Conservation (phyloP, 805 yeast species). For the Hanseniaspora valbyensis region DNA sequence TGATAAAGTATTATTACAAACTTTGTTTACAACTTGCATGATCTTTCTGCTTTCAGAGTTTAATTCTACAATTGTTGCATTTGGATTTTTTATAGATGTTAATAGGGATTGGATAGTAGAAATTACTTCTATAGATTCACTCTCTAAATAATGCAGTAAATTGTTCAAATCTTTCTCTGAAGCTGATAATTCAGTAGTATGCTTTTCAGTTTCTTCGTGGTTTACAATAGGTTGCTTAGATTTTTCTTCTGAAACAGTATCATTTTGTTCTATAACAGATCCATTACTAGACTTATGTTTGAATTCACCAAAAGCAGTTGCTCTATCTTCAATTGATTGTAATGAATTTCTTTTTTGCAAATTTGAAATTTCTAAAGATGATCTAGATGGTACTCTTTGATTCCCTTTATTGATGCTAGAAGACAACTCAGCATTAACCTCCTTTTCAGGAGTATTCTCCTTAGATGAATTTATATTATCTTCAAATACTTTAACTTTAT, state of each 20-base stretch:
- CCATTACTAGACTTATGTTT: background rate
- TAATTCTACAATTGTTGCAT: slow-evolving; percentile 63
- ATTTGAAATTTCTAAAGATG: slow-evolving; percentile 1
- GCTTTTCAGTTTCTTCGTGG: background rate
- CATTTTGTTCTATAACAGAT: background rate
- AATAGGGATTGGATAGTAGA: slow-evolving; percentile 76
- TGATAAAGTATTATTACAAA: slow-evolving; percentile 79
- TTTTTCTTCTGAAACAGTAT: no score
- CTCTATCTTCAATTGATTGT: slow-evolving; percentile 7
- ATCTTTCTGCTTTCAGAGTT: slow-evolving; percentile 67
- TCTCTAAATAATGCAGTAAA: slow-evolving; percentile 74
- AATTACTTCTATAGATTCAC: slow-evolving; percentile 85
- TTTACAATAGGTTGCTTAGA: no score
- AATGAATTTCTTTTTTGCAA: slow-evolving; percentile 12
- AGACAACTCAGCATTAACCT: background rate
- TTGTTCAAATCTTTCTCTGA: slow-evolving; percentile 84
- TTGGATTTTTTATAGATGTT: slow-evolving; percentile 63
- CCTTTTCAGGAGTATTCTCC: background rate
- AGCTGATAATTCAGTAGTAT: slow-evolving; percentile 37
- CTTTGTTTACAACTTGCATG: slow-evolving; percentile 63
- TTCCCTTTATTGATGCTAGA: background rate
- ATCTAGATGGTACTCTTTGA: background rate
- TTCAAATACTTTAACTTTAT: slow-evolving; percentile 13
- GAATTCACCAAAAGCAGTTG: slow-evolving; percentile 7
- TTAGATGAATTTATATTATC: background rate